A percentile compares a stretch with the other conserved stretches of the same genome.
Conservation (phyloP, 2,329 filamentous ascomycete genomes). For the Ampelomyces quisqualis region DNA sequence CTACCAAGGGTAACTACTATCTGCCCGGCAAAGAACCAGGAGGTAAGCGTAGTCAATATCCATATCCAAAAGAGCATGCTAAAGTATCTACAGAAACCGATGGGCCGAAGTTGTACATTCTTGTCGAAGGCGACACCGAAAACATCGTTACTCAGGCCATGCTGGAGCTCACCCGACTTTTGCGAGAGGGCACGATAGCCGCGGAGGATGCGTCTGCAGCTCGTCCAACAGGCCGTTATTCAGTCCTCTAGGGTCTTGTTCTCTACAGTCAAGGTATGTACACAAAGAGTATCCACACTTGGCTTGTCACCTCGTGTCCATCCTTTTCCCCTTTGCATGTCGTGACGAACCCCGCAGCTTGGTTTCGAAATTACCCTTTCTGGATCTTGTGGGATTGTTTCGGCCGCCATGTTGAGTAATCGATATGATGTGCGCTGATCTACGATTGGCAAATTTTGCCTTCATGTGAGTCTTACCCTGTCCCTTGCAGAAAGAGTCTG, state of each 20-base stretch:
- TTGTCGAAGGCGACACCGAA: conserved; percentile 97
- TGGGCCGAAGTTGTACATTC: conserved; percentile 93
- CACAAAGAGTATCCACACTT: not conserved
- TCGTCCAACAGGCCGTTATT: conserved; percentile 80
- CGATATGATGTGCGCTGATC: too few species aligned
- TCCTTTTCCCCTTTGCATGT: not conserved
- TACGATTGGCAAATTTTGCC: too few species aligned
- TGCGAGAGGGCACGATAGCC: conserved; percentile 88
- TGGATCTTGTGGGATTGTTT: too few species aligned
- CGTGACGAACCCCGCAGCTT: too few species aligned
- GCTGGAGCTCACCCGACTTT: conserved; percentile 79
- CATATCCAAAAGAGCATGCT: conserved; percentile 2
- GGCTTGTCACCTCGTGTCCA: conserved; percentile 2
- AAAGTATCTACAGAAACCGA: conserved; percentile 52
- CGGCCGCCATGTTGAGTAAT: too few species aligned
- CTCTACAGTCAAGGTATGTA: conserved; percentile 7
- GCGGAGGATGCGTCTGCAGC: conserved; percentile 83
- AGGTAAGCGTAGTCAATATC: conserved; percentile 30
- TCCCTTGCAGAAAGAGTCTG: too few species aligned
- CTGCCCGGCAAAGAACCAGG: conserved; percentile 75
- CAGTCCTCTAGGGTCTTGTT: conserved; percentile 52
- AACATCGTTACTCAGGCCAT: conserved; percentile 87
- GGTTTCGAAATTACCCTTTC: too few species aligned
- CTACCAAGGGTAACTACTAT: conserved; percentile 94
- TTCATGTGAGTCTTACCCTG: too few species aligned